Evolutionary conservation across 73 alveolate genomes (phyloP).

Genomic region (Breviolum minutum): DNA sequence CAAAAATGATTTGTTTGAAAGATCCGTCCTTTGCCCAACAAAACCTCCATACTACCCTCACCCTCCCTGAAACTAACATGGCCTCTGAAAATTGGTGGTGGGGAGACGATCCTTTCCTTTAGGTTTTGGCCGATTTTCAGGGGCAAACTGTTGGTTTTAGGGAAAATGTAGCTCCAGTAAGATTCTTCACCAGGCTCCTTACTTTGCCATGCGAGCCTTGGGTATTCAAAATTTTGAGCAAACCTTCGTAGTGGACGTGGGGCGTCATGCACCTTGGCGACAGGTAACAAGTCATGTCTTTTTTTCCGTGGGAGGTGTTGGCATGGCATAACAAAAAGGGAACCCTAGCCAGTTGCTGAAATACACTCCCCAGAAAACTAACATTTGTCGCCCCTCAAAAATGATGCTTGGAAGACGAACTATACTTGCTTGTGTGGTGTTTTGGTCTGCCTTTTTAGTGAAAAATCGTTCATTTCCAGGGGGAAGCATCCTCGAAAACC

Average conservation of each 20-base stretch:
- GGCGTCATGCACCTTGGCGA: not conserved
- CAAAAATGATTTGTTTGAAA: not conserved
- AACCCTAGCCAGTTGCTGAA: not conserved
- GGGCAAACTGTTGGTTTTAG: too few relatives aligned
- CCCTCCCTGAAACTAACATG: not conserved
- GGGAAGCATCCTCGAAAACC: too few relatives aligned
- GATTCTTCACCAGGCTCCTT: conserved; percentile 21
- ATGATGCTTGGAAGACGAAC: not conserved
- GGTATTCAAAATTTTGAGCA: conserved; percentile 82
- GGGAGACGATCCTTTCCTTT: too few relatives aligned
- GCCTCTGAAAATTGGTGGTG: too few relatives aligned
- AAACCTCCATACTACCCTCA: not conserved
- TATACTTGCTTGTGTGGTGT: not conserved
- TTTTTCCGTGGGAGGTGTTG: not conserved
- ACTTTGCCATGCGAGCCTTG: conserved; percentile 62
- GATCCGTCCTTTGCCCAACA: not conserved
- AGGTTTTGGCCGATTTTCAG: not conserved
- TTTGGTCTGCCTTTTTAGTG: too few relatives aligned
- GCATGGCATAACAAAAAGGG: not conserved
- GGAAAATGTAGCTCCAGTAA: too few relatives aligned
- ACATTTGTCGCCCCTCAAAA: too few relatives aligned
- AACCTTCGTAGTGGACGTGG: conserved; percentile 57
- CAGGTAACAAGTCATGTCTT: too few relatives aligned
- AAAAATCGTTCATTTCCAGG: too few relatives aligned
- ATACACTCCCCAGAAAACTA: not conserved